A percentile compares a stretch with the other conserved stretches of the same genome.
Conservation (phyloP, 169 alveolate genomes). For the Babesia sp. region DNA sequence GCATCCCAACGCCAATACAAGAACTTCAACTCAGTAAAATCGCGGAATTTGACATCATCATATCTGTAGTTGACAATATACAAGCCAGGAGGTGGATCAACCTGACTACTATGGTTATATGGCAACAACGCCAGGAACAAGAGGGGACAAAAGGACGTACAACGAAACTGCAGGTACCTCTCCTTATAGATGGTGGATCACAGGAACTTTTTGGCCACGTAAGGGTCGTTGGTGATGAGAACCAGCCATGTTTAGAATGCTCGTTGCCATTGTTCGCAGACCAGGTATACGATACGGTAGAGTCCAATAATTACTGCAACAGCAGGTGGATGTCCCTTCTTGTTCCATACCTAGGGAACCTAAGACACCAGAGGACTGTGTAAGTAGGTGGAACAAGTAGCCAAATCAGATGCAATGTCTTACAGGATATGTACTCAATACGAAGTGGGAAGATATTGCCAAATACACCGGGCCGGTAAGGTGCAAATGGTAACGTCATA, state of each 20-base stretch:
- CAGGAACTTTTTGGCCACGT: constrained; percentile 70
- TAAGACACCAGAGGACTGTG: constrained; percentile 69
- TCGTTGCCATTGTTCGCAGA: constrained; percentile 50
- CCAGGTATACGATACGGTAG: constrained; percentile 7
- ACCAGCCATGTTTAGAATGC: constrained; percentile 64
- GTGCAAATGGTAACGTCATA: too few relatives aligned
- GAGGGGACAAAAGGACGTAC: background rate
- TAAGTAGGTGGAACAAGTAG: constrained; percentile 6
- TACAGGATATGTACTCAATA: constrained; percentile 19
- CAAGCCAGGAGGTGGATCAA: constrained; percentile 59
- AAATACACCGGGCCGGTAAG: too few relatives aligned
- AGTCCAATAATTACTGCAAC: background rate
- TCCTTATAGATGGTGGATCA: constrained; percentile 73
- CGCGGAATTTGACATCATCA: constrained; percentile 28
- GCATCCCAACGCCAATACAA: constrained; percentile 19
- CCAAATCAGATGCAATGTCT: background rate
- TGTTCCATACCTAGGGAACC: constrained; percentile 61
- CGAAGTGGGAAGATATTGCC: background rate
- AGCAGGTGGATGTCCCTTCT: constrained; percentile 26
- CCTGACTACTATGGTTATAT: constrained; percentile 20
- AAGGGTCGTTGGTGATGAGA: constrained; percentile 41
- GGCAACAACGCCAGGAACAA: background rate
- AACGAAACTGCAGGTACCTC: constrained; percentile 5
- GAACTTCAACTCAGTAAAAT: constrained; percentile 19
- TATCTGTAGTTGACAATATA: constrained; percentile 43